phyloP scores from a whole-genome alignment of 2,329 filamentous ascomycete genomes.

The Colletotrichum sp. region DNA sequence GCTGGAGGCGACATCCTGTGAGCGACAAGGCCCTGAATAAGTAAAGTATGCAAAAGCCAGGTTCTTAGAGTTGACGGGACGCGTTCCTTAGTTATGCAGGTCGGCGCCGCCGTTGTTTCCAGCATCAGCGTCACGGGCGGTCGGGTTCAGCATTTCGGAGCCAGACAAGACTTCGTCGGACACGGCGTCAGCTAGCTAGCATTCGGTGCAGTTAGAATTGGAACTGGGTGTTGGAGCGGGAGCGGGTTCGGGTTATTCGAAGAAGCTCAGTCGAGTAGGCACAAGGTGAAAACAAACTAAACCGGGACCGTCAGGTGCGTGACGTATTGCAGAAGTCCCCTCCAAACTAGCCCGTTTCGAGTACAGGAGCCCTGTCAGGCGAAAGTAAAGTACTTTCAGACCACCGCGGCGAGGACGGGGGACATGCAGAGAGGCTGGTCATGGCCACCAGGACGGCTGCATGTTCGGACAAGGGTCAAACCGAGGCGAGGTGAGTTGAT shows the following conservation, averaged over 20 bases:
- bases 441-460: background rate
- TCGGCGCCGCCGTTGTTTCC: constrained; percentile 4
- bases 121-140: background rate
- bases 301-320: constrained; percentile 7
- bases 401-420: background rate
- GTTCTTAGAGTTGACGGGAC: background rate
- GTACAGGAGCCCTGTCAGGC: background rate
- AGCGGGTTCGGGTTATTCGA: background rate
- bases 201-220: background rate
- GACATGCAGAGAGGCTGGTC: background rate
- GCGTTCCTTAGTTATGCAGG: background rate
- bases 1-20: background rate
- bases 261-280: background rate
- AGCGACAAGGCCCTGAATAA: background rate
- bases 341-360: constrained; percentile 16
- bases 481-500: background rate
- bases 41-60: background rate
- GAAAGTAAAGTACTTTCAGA: background rate
- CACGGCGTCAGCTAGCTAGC: background rate
- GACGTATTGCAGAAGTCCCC: constrained; percentile 10
- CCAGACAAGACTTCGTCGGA: background rate
- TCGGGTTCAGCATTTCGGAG: background rate
- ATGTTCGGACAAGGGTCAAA: background rate
- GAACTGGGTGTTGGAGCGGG: background rate
- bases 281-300: background rate